Evolutionary conservation across 331 rosid genomes (phyloP), one percentile per base, ranked within the genome.

Genomic region (Erythrophleum ivorense): DNA sequence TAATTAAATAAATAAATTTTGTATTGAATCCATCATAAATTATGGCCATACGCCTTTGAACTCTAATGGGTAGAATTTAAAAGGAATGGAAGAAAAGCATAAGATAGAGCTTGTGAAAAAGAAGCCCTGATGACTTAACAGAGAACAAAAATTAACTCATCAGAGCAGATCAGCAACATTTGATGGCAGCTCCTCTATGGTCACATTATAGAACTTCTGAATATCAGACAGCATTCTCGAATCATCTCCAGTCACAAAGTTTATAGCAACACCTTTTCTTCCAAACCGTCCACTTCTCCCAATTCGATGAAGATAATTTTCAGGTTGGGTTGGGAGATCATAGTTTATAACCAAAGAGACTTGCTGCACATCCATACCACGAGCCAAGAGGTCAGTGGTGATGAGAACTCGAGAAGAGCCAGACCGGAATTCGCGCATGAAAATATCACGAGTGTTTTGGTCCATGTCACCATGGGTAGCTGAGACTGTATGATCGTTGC

Each of bases 381-480:
- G 97, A 18, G 99, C 99, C 88, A 96, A 78, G 34, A 96, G 91
- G 67, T 96, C 99, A 24, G 99, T 96, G 64, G 98, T 96, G 49
- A 96, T 92, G 36, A 92, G 97, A 58, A 96, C 99, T 53, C 98
- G 92, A 12, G 99, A 96, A 8, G 99, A 96, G 49, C 99, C 97
- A 18, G 98, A 96, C 16, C 97, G 94, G 77, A 96, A 96, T 65
- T 96, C 99, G 0, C 97, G 95, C 99, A 96, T 96, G 77, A 94
- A 94, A 45, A 94, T 92, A 40, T 96, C 99, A 2, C 97, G 91
- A 16, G 97, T 90, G 88, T 96, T 94, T 83, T 94, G 98, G 85
- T 93, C 99, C 98, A 93, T 95, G 89, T 96, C 99, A 67, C 99
- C 99, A 7, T 92, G 98, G 73, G 98, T 96, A 73, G 99, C 98